phyloP scores from a whole-genome alignment of 2,329 filamentous ascomycete genomes.

The Phyllosticta paracitricarpa region DNA sequence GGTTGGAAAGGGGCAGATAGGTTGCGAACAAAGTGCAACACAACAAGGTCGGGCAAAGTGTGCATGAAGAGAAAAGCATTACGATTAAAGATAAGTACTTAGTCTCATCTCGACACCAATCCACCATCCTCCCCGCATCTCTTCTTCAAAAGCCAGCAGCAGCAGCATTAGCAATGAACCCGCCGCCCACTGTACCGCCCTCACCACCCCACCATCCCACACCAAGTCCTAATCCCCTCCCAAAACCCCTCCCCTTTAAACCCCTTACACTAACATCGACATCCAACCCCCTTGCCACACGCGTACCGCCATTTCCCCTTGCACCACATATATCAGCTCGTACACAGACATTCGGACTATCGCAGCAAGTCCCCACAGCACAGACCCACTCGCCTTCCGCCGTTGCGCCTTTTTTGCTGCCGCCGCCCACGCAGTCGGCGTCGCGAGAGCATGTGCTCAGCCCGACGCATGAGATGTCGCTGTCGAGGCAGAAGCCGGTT shows the following conservation, averaged over 20 bases:
- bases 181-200: no score
- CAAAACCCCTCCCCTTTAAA: neutral
- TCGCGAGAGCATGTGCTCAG: conserved; percentile 12
- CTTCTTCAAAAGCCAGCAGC: no score
- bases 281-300: neutral
- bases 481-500: conserved; percentile 23
- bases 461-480: conserved; percentile 10
- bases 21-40: no score
- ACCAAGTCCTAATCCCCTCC: neutral
- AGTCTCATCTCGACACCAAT: neutral
- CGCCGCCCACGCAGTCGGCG: conserved; percentile 10
- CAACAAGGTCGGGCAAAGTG: no score
- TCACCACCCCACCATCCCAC: neutral
- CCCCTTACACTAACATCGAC: neutral
- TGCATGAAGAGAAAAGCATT: neutral
- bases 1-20: no score
- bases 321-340: neutral
- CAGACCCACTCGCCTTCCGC: conserved; percentile 14
- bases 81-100: neutral
- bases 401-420: neutral
- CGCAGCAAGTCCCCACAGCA: conserved; percentile 16
- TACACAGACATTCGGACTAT: neutral
- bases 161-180: no score
- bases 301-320: neutral
- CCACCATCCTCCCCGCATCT: neutral